Evolutionary conservation across 148 eudicot genomes (phyloP).

Genomic region (Vaccinium myrtillus): DNA sequence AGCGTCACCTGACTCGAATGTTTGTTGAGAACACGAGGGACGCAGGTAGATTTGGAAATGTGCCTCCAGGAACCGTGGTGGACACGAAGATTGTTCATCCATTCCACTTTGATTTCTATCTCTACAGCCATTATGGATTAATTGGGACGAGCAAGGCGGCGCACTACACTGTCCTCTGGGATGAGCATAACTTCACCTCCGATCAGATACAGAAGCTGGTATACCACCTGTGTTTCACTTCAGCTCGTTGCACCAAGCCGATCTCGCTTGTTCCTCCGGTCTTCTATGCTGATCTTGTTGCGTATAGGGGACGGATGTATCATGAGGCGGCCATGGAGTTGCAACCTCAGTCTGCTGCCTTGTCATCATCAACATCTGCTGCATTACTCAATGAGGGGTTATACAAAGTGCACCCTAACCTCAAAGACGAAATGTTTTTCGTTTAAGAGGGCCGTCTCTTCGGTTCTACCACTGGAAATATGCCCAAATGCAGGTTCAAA

Average conservation of each 20-base stretch:
- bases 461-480: not conserved
- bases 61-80: constrained; percentile 50
- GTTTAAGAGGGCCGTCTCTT: not conserved
- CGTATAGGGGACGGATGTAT: constrained; percentile 48
- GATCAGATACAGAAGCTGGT: constrained; percentile 47
- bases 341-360: constrained; percentile 17
- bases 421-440: not conserved
- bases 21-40: constrained; percentile 26
- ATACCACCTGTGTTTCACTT: constrained; percentile 49
- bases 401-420: not conserved
- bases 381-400: not conserved
- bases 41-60: constrained; percentile 19
- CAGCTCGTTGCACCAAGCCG: constrained; percentile 50
- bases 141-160: constrained; percentile 58
- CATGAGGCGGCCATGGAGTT: constrained; percentile 37
- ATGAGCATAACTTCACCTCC: constrained; percentile 41
- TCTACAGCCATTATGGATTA: constrained; percentile 45
- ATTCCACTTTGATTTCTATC: constrained; percentile 32
- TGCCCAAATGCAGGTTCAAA: not conserved
- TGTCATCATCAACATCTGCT: not conserved
- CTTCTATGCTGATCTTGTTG: constrained; percentile 55
- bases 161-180: constrained; percentile 43
- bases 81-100: constrained; percentile 37
- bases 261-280: constrained; percentile 55
- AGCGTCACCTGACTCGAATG: constrained; percentile 38